Evolutionary conservation across 2,329 filamentous ascomycete genomes (phyloP).

Genomic region (Juglanconis sp.): DNA sequence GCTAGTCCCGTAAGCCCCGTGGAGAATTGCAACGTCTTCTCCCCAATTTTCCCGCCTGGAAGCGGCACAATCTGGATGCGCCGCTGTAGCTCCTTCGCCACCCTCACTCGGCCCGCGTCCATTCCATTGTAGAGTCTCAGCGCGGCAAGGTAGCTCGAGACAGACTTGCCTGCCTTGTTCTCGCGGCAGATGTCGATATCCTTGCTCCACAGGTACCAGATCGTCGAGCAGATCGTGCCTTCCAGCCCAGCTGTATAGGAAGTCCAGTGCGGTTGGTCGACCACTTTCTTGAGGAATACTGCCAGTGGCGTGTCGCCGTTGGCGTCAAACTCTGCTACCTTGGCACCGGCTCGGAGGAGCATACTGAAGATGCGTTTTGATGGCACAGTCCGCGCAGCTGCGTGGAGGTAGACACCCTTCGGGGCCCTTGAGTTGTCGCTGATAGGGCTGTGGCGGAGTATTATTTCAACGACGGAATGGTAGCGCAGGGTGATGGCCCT

Average conservation of each 20-base stretch:
- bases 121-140: not conserved
- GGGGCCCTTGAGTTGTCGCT: constrained; percentile 1
- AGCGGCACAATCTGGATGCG: not conserved
- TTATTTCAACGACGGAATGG: not conserved
- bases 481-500: not conserved
- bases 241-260: not conserved
- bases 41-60: not conserved
- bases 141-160: constrained; percentile 2
- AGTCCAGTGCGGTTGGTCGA: not conserved
- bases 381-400: not conserved
- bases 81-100: not conserved
- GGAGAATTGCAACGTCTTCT: constrained; percentile 2
- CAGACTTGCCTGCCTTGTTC: constrained; percentile 9
- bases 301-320: constrained; percentile 8
- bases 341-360: constrained; percentile 7
- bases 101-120: not conserved
- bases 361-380: constrained; percentile 5
- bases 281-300: constrained; percentile 3
- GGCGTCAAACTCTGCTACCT: constrained; percentile 1
- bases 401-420: constrained; percentile 7
- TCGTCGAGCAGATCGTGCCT: not conserved
- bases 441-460: constrained; percentile 1
- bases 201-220: constrained; percentile 13
- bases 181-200: constrained; percentile 6
- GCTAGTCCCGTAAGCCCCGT: not conserved